Base-by-base conservation (phyloP, 169 alveolate genomes). In the Cryptosporidium sp. region DNA sequence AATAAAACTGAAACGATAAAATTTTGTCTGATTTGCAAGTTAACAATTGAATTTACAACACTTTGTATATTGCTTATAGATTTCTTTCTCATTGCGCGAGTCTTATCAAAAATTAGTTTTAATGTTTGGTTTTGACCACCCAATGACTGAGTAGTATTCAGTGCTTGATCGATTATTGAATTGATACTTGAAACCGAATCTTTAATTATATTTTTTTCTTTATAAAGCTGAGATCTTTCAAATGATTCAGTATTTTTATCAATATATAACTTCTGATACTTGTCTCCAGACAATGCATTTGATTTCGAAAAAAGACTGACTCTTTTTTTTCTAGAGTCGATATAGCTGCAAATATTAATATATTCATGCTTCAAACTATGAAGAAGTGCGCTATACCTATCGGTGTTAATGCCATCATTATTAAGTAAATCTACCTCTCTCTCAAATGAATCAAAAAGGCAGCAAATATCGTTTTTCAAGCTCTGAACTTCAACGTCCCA, bases 351-450 rank as follows among this genome's bases (percentile, higher is more conserved):
- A 35, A 74, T 74, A 39, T 61, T 61, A 9, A n/a, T 58, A 37
- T 74, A 74, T 35, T 74, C 86, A 21, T 43, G 71, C 29, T 74
- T 74, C 59, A 74, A 61, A n/a, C 29, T 61, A 26, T 74, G 86
- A 29, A 74, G 31, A 21, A 74, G 43, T 21, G 52, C 26, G 10
- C 14, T 43, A 35, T 74, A 74, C 31, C 86, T 74, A 58, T 74
- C 86, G n/a, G 59, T 33, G n/a, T 29, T 74, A 3, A 74, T n/a
- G 31, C 45, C 59, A 18, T 74, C 61, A 74, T 68, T 35, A 16
- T 58, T 41, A n/a, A 74, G 43, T 21, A 35, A 21, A 74, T 33
- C 37, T 51, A 74, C 35, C 12, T 74, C 73, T 26, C 58, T 31
- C 18, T 74, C 86, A 55, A 74, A 74, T 9, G 71, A 74, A 18